phyloP scores from a whole-genome alignment of 192 early-diverging fungal species.

The Rhizoclosmatium sp. region DNA sequence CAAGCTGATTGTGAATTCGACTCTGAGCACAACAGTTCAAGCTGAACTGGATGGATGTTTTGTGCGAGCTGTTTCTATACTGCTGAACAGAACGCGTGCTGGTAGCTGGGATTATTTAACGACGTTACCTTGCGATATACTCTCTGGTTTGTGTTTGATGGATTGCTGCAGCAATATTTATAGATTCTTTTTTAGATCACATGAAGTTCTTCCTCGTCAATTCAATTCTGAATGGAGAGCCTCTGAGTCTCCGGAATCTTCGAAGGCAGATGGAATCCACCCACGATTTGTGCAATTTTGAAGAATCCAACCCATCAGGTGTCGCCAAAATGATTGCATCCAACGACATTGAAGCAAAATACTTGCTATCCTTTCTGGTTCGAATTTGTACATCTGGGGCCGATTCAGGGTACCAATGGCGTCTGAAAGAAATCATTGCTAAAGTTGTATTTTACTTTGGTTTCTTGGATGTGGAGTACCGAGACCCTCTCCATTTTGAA shows the following conservation, averaged over 20 bases:
- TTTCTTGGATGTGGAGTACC: constrained; percentile 27
- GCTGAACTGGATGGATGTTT: constrained; percentile 38
- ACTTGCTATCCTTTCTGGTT: constrained; percentile 23
- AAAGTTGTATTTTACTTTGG: constrained; percentile 35
- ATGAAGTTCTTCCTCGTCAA: constrained; percentile 35
- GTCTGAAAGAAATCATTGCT: constrained; percentile 27
- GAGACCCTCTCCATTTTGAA: constrained; percentile 4
- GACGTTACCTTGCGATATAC: constrained; percentile 23
- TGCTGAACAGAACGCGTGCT: constrained; percentile 30
- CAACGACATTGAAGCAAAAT: constrained; percentile 32
- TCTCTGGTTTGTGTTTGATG: constrained; percentile 30
- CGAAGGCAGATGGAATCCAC: background rate
- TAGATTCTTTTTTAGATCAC: constrained; percentile 15
- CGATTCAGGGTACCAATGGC: constrained; percentile 25
- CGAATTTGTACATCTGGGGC: constrained; percentile 5
- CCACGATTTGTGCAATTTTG: background rate
- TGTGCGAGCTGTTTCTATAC: constrained; percentile 34
- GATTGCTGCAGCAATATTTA: background rate
- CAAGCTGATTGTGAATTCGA: background rate
- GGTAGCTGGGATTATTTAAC: constrained; percentile 36
- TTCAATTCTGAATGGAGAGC: constrained; percentile 21
- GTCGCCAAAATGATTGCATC: constrained; percentile 4
- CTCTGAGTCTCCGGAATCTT: background rate
- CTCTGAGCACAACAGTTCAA: constrained; percentile 30
- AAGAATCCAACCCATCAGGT: constrained; percentile 2